Base-by-base conservation (phyloP, 1,139 yeast species). In the Yamadazyma membranifaciens region DNA sequence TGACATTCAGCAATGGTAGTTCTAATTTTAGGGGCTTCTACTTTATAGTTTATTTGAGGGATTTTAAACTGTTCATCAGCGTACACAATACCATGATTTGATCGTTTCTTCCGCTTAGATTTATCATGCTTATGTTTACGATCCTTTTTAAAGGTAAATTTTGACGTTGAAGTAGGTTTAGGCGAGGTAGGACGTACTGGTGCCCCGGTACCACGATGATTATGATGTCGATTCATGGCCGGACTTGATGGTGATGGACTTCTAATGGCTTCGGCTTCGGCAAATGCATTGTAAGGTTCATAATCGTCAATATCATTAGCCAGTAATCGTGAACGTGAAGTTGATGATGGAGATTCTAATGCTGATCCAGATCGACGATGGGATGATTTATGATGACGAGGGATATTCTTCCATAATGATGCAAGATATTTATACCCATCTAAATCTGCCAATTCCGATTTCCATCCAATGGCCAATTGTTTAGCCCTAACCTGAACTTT, bases 1-100 rank as follows among this genome's bases (percentile, higher is more conserved):
- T 84, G 79, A 13, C 95, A 81, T 44, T 87, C 87, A 2, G 96
- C 89, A 42, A 91, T 77, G 9, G 83, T 63, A 15, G 70, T 64
- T 47, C 82, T 70, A 46, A 91, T 85, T 59, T 75, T 80, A 10
- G 96, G 92, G 1, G 82, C 80, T 54, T 87, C 96, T 45, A 79
- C 80, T 42, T 69, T 74, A 50, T 84, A 73, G 62, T 85, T 81
- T 54, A 86, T 82, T 47, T 72, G 78, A 7, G 92, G 91, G 34
- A 84, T 83, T 43, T 71, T 67, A 55, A 66, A 85, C 51, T 75
- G 69, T 42, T 65, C 73, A 51, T 83, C 84, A 15, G 81, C 75
- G 48, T 78, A 78, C 11, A 51, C 50, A 6, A 60, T 44, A 0
- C 67, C 63, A 22, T 45, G 45, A 34, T 50, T 54, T 16, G 45